A percentile compares a stretch with the other conserved stretches of the same genome.
phyloP scores from a whole-genome alignment of 129 eudicot genomes.

The Artemisia annua region DNA sequence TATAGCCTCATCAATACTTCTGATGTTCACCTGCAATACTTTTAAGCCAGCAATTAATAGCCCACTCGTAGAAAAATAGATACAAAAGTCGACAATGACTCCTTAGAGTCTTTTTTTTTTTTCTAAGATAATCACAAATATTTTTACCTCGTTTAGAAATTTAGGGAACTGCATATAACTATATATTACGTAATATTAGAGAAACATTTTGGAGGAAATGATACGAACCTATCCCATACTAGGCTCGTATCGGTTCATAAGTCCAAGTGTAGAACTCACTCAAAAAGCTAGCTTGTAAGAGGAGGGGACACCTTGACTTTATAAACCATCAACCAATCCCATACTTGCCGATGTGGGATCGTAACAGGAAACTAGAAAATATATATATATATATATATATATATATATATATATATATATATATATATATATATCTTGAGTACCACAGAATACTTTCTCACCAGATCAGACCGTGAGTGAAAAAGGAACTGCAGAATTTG shows the following conservation, averaged over 20 bases:
- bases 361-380: too few relatives aligned
- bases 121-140: neutral
- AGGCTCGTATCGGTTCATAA: too few relatives aligned
- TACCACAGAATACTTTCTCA: constrained; percentile 33
- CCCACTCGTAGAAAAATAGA: neutral
- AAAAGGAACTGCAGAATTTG: constrained; percentile 78
- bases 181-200: neutral
- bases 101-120: neutral
- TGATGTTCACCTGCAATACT: constrained; percentile 76
- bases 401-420: neutral
- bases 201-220: neutral
- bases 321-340: too few relatives aligned
- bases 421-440: neutral
- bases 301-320: too few relatives aligned
- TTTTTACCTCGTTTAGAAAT: neutral
- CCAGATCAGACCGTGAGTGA: constrained; percentile 92
- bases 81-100: neutral
- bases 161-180: neutral
- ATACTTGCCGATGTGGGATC: too few relatives aligned
- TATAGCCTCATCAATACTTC: constrained; percentile 94
- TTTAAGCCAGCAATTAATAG: constrained; percentile 25
- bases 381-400: neutral
- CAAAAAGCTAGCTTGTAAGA: too few relatives aligned
- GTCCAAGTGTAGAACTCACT: too few relatives aligned
- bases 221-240: too few relatives aligned